Evolutionary conservation across 1,284 basidiomycete species (phyloP).

Genomic region (Rhodotorula sp.): DNA sequence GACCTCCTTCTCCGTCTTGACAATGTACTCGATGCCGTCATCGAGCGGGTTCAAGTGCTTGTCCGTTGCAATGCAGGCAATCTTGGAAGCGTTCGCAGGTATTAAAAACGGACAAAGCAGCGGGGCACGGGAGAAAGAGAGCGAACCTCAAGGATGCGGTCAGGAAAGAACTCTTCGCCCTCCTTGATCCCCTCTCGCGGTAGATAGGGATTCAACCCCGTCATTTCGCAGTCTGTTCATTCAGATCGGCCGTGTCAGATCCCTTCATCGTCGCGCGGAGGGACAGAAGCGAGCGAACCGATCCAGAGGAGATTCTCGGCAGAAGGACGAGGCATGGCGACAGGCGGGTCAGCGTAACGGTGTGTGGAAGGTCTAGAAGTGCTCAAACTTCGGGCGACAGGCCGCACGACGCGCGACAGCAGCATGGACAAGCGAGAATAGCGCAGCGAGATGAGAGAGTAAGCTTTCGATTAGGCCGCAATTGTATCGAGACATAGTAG

Average conservation of each 20-base stretch:
- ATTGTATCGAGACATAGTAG: not conserved
- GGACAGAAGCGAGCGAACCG: conserved; percentile 7
- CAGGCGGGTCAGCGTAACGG: not conserved
- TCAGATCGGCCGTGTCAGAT: not conserved
- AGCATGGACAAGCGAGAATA: not conserved
- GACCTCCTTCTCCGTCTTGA: conserved; percentile 52
- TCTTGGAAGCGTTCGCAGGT: conserved; percentile 29
- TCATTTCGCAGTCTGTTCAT: conserved; percentile 38
- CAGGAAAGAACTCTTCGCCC: conserved; percentile 28
- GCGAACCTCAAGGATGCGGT: conserved; percentile 37
- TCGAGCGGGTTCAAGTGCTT: conserved; percentile 54
- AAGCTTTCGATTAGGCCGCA: not conserved
- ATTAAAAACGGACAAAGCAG: not conserved
- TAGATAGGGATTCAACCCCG: conserved; percentile 35
- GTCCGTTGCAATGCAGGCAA: conserved; percentile 53
- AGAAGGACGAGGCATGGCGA: conserved; percentile 7
- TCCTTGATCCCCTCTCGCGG: conserved; percentile 15
- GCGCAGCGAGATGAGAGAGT: not conserved
- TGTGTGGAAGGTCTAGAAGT: too few relatives aligned
- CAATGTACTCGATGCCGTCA: conserved; percentile 54
- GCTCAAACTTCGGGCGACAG: too few relatives aligned
- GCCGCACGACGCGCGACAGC: not conserved
- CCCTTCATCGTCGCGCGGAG: not conserved
- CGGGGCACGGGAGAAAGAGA: not conserved
- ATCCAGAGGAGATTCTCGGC: conserved; percentile 36